Evolutionary conservation across 1,284 basidiomycete genomes (phyloP), one percentile per base, ranked within the genome.

Genomic region (Mixia osmundae): DNA sequence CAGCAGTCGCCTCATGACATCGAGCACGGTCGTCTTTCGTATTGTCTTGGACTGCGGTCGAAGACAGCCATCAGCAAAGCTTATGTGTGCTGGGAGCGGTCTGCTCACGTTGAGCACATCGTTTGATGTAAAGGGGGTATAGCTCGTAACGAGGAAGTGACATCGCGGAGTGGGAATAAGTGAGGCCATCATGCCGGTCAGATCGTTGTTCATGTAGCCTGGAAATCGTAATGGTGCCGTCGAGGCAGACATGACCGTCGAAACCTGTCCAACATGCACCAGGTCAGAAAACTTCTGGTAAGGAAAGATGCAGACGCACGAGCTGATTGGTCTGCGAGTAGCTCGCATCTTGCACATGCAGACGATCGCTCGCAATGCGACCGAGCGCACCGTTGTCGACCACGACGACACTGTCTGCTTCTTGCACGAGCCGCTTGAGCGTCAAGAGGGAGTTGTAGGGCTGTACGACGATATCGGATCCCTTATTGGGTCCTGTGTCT

Each of bases 121-220:
- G 57, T 95, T 89, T 43, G 78, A 79, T 2, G 87, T 94, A 58
- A 97, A 97, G 0, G 91, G 89, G 3, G 91, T 99, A 52, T 97
- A 99, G 12, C 82, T 85, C n/a, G 91, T 97, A 78, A 89, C 94
- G 40, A 99, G 68, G 66, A 97, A 97, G 59, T 99, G 91, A 51
- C 87, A 95, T 36, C 89, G 67, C n/a, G 91, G 89, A 8, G 91
- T 97, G 3, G 91, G 91, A 47, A 97, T 95, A 36, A 99, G 67
- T 10, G 80, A 87, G 2, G 91, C 85, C 40, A 97, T 78, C 50
- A 99, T 94, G 19, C 87, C 83, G 45, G 94, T 83, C 23, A 94
- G 70, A 54, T 99, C 89, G 51, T 97, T 99, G 65, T 97, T 97
- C 89, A 95, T 97, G 60, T 97, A 97, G 35, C 83, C 80, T 0